These are phyloP conservation scores for Cladophialophora bantiana DNA, from an alignment of 2,329 filamentous ascomycete genomes.

Conservation along the genomic window DNA sequence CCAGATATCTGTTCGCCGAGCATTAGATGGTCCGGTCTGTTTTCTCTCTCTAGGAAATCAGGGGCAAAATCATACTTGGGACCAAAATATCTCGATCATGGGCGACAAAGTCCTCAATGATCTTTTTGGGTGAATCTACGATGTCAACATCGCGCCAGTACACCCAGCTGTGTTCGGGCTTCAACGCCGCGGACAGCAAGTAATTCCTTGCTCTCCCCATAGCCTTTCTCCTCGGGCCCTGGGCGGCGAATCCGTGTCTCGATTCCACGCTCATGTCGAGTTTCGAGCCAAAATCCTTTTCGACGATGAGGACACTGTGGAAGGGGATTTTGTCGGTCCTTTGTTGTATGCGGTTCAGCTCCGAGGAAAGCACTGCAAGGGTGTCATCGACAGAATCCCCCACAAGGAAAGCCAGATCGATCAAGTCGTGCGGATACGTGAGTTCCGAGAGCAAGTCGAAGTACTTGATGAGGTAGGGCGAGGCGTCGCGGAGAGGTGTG, in stretches of 20 bases:
- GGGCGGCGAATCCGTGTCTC: constrained; percentile 83
- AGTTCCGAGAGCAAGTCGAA: constrained; percentile 91
- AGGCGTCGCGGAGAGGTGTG: constrained; percentile 90
- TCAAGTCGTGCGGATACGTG: constrained; percentile 92
- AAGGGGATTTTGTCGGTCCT: constrained; percentile 82
- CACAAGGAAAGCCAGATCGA: constrained; percentile 93
- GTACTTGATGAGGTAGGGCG: constrained; percentile 81
- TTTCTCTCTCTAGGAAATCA: constrained; percentile 31
- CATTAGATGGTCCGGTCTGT: neutral
- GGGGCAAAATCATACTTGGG: constrained; percentile 72
- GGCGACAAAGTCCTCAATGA: constrained; percentile 93
- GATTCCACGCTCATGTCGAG: constrained; percentile 81
- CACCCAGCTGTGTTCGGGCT: constrained; percentile 96
- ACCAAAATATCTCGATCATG: constrained; percentile 93
- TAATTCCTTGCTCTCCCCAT: constrained; percentile 94
- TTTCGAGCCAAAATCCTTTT: constrained; percentile 85
- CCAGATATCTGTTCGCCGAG: constrained; percentile 78
- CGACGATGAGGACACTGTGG: constrained; percentile 80
- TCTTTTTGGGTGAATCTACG: constrained; percentile 82
- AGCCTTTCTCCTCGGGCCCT: constrained; percentile 86
- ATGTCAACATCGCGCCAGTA: constrained; percentile 99
- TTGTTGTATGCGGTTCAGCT: constrained; percentile 87
- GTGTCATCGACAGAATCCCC: constrained; percentile 93
- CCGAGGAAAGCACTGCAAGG: constrained; percentile 79
- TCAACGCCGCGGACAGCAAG: constrained; percentile 80